Evolutionary conservation across 2,329 filamentous ascomycete species (phyloP), one percentile per base, ranked within the genome.

Genomic region (Domatiomyces globalis): DNA sequence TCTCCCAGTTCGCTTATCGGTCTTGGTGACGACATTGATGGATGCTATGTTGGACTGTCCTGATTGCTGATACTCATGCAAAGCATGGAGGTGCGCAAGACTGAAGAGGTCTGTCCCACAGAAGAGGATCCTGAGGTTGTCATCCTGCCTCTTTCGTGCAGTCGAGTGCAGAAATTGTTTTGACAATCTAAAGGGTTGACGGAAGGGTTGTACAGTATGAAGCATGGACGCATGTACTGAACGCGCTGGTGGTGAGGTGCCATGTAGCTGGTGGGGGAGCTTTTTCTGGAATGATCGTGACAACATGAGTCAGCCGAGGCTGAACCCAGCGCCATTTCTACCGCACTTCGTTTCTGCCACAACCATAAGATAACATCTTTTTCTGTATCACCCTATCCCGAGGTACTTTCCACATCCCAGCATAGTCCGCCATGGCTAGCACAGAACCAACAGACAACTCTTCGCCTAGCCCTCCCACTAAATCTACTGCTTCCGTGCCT

Each of bases 71-170:
- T 87, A 83, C 4, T 69, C 62, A 60, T 83, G 67, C 33, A 98
- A 70, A 5, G 85, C 84, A 53, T 71, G 71, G 48, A 98, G 72
- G 1, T 87, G 87, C 49, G 77, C 77, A 61, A 84, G 84, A 70
- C 90, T 95, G 68, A 96, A 95, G 2, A 81, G 75, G 66, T 98
- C 92, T 2, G 90, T 92, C 56, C 92, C 92, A 69, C 89, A 96
- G 69, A 95, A 98, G 3, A 98, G 76, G 50, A 98, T 87, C 33
- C 82, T 25, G 25, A 47, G 45, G 20, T 47, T 47, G 17, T 47
- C 45, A 27, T 47, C 19, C 4, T 39, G 12, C 12, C 4, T 15
- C 10, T 15, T 39, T 10, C 10, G 33, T 39, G 12, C 10, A 12
- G 33, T 12, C 4, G 33, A 39, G 33, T 39, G 33, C 33, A 39